Conservation (phyloP, 345 rosid genomes). For the Murraya koenigii region DNA sequence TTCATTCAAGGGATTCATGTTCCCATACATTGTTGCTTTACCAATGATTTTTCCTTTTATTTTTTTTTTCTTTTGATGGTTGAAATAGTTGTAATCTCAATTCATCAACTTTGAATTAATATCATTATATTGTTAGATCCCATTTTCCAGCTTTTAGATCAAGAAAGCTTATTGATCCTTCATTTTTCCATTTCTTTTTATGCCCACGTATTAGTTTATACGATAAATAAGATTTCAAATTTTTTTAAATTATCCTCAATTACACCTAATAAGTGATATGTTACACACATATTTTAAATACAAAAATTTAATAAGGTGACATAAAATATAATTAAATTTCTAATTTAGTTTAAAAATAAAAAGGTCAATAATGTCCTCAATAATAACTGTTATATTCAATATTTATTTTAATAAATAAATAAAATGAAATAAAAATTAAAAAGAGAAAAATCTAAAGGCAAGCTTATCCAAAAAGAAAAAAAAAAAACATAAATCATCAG, state of each 20-base stretch:
- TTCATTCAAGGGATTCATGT: background rate
- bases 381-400: too few species aligned
- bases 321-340: too few species aligned
- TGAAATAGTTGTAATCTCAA: slow-evolving; percentile 2
- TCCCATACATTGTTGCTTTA: background rate
- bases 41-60: background rate
- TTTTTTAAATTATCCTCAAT: too few species aligned
- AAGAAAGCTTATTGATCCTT: background rate
- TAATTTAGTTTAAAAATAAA: too few species aligned
- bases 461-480: too few species aligned
- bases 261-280: too few species aligned
- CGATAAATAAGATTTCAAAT: too few species aligned
- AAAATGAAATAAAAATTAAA: background rate
- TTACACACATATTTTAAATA: too few species aligned
- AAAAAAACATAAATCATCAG: background rate
- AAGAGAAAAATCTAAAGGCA: too few species aligned
- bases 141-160: background rate
- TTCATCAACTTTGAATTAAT: background rate
- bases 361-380: too few species aligned
- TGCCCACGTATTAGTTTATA: background rate
- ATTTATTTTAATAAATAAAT: too few species aligned
- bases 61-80: background rate
- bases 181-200: background rate
- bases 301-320: too few species aligned
- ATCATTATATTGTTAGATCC: background rate